Evolutionary conservation across 2,329 filamentous ascomycete genomes (phyloP), one percentile per base, ranked within the genome.

Genomic region (Clathrospora elynae): DNA sequence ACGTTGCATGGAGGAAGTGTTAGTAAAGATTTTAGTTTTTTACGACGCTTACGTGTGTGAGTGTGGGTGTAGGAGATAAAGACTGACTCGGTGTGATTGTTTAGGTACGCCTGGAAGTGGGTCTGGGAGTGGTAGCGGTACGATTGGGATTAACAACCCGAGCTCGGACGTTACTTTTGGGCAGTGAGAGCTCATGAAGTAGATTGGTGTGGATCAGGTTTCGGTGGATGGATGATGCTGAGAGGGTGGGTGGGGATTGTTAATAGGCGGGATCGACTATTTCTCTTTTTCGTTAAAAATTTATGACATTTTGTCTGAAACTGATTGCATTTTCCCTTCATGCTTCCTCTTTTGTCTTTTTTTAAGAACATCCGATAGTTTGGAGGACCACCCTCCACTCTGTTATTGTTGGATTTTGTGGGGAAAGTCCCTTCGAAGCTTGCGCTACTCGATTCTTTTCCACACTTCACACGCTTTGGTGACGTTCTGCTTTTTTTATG

Each of bases 1-100:
- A 67, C 35, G 64, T 67, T 48, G 46, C 59, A 6, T 66, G 64
- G 64, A 61, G 52, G 53, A 34, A 55, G 40, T 67, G 64, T 23
- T 23, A 23, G 20, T 23, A 6, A 10, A 23, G 20, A 23, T 10
- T 23, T 23, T 23, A 6, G 20, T 23, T 23, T 23, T 23, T 23
- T 23, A 10, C n/a, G n/a, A n/a, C n/a, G n/a, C n/a, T n/a, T 53
- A 63, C 57, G 10, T 54, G 58, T 11, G 42, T 41, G 36, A 51
- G 37, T 20, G 7, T 16, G 30, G 11, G 31, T 28, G 20, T 35
- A 23, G 22, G 32, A n/a, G n/a, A n/a, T n/a, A n/a, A n/a, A n/a
- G n/a, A n/a, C n/a, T n/a, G n/a, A n/a, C n/a, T n/a, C n/a, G n/a
- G n/a, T n/a, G n/a, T n/a, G n/a, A n/a, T n/a, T n/a, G n/a, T 23